Evolutionary conservation across 208 protist genomes (phyloP).

Genomic region (Leishmania turanica): DNA sequence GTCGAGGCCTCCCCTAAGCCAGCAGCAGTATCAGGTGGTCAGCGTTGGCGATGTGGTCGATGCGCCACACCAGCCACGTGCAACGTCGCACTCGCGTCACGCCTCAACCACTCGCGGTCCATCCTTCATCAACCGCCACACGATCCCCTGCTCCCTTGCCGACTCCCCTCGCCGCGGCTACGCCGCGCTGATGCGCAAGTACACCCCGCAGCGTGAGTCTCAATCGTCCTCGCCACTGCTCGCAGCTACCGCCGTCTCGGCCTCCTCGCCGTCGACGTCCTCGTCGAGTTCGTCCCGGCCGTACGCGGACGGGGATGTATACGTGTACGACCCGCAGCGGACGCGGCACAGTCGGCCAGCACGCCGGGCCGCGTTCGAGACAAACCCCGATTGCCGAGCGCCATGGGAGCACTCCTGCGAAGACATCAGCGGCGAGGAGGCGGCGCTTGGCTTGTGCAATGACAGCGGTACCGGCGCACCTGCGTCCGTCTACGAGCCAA

Average conservation of each 20-base stretch:
- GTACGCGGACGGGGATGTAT: slow-evolving; percentile 27
- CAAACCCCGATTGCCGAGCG: no score
- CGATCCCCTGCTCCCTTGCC: slow-evolving; percentile 33
- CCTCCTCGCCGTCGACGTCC: neutral
- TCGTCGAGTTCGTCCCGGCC: slow-evolving; percentile 15
- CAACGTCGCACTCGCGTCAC: neutral
- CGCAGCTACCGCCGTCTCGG: neutral
- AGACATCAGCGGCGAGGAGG: neutral
- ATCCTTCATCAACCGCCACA: slow-evolving; percentile 24
- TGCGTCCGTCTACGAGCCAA: neutral
- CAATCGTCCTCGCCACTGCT: neutral
- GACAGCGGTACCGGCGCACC: neutral
- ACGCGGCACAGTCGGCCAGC: slow-evolving; percentile 7
- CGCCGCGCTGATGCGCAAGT: slow-evolving; percentile 21
- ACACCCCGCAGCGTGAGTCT: slow-evolving; percentile 5
- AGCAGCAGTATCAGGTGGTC: neutral
- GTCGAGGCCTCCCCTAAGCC: neutral
- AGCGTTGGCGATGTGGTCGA: neutral
- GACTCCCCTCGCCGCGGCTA: slow-evolving; percentile 20
- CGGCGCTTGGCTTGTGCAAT: neutral
- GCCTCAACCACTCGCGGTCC: neutral
- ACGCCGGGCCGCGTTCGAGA: neutral
- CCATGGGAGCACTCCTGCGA: neutral
- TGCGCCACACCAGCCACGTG: neutral
- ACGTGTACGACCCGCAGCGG: slow-evolving; percentile 16